These are phyloP conservation scores for Cyathus olla DNA, from an alignment of 1,284 basidiomycete genomes.

Conservation along the genomic window DNA sequence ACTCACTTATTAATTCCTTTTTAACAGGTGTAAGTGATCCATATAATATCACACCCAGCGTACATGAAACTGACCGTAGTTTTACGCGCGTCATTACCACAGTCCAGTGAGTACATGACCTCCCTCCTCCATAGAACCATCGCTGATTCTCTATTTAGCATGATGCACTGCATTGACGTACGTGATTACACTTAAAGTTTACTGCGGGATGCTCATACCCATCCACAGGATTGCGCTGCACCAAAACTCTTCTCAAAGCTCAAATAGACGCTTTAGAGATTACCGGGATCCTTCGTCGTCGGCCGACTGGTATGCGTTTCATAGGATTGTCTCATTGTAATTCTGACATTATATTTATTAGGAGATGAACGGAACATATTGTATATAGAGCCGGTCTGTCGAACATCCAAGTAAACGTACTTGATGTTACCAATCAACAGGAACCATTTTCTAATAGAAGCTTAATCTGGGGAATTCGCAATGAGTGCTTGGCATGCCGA, in stretches of 20 bases:
- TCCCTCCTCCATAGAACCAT: slow-evolving; percentile 4
- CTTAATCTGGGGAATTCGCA: not conserved
- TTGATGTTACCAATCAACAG: not conserved
- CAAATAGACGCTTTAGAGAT: slow-evolving; percentile 44
- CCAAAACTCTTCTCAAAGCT: slow-evolving; percentile 85
- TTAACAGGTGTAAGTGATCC: slow-evolving; percentile 54
- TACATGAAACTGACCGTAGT: slow-evolving; percentile 9
- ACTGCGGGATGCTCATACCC: not conserved
- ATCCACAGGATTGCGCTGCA: slow-evolving; percentile 74
- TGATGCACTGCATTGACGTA: slow-evolving; percentile 94
- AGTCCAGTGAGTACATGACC: slow-evolving; percentile 72
- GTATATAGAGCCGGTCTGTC: slow-evolving; percentile 1
- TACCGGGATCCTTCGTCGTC: not conserved
- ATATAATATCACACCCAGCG: slow-evolving; percentile 38
- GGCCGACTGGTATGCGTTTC: not conserved
- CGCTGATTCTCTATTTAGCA: slow-evolving; percentile 52
- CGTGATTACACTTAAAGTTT: slow-evolving; percentile 25
- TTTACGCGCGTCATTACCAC: slow-evolving; percentile 6
- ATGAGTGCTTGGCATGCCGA: not conserved
- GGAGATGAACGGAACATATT: not conserved
- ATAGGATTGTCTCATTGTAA: not conserved
- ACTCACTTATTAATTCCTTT: slow-evolving; percentile 8
- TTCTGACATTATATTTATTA: not conserved
- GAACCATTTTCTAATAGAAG: not conserved
- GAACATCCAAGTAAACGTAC: not conserved